These are phyloP conservation scores for Plasmodium vinckei DNA, from an alignment of 169 alveolate species.

Conservation along the genomic window DNA sequence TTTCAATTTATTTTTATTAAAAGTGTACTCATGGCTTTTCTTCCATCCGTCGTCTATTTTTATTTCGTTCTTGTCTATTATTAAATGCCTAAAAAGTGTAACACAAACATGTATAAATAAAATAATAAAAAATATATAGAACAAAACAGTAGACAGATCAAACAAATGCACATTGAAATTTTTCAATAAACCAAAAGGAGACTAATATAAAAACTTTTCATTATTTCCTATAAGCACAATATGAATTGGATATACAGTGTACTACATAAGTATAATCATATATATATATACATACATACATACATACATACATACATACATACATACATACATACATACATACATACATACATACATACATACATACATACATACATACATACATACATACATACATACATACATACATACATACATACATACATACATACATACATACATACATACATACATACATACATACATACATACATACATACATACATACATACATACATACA, in stretches of 20 bases:
- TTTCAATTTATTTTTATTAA: slow-evolving; percentile 39
- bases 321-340: too few species aligned
- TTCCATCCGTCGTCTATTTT: slow-evolving; percentile 58
- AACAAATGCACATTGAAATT: neutral
- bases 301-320: too few species aligned
- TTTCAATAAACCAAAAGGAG: neutral
- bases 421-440: too few species aligned
- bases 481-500: too few species aligned
- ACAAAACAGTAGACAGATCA: neutral
- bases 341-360: too few species aligned
- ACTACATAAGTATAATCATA: too few species aligned
- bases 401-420: too few species aligned
- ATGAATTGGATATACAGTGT: too few species aligned
- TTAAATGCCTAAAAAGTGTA: slow-evolving; percentile 10
- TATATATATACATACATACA: slow-evolving; percentile 7
- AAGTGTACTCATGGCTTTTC: slow-evolving; percentile 31
- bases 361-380: too few species aligned
- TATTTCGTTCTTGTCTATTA: slow-evolving; percentile 45
- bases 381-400: too few species aligned
- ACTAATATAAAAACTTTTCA: neutral
- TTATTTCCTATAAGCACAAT: neutral
- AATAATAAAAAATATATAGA: neutral
- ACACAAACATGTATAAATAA: neutral
- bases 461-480: too few species aligned
- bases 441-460: too few species aligned